phyloP scores from a whole-genome alignment of 768 basidiomycete species.

The Hortiboletus campestris region DNA sequence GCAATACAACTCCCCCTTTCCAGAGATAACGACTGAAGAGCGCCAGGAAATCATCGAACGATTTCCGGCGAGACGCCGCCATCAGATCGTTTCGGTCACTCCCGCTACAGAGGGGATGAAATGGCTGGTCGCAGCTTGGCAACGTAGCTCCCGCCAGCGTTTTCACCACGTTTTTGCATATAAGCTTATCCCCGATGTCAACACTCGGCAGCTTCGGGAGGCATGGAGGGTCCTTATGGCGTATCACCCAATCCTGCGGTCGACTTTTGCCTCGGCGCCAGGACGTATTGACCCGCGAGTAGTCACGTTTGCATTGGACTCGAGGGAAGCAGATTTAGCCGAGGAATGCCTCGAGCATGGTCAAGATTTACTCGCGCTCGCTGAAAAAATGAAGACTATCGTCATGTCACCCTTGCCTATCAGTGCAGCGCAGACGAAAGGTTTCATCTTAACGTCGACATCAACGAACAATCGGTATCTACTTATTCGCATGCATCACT shows the following conservation, averaged over 20 bases:
- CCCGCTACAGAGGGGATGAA: conserved; percentile 33
- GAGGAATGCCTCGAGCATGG: conserved; percentile 12
- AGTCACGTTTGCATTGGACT: conserved; percentile 22
- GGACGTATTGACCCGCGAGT: conserved; percentile 19
- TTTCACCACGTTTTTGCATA: conserved; percentile 47
- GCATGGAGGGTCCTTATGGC: conserved; percentile 40
- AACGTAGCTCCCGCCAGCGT: conserved; percentile 37
- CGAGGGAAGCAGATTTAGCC: not conserved
- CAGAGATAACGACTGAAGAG: conserved; percentile 13
- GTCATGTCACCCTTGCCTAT: conserved; percentile 23
- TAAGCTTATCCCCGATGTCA: conserved; percentile 30
- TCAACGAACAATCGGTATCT: conserved; percentile 17
- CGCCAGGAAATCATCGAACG: conserved; percentile 7
- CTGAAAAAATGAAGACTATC: conserved; percentile 22
- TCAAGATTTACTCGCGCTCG: conserved; percentile 6
- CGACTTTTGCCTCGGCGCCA: conserved; percentile 36
- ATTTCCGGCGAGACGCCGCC: conserved; percentile 13
- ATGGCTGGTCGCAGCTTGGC: conserved; percentile 44
- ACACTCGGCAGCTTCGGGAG: conserved; percentile 26
- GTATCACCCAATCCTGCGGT: conserved; percentile 41
- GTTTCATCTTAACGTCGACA: conserved; percentile 16
- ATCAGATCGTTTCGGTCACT: conserved; percentile 19
- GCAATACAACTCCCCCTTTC: not conserved
- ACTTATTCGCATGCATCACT: conserved; percentile 43
- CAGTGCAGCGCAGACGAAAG: conserved; percentile 20